phyloP scores from a whole-genome alignment of 768 basidiomycete genomes.

The Pleurotus giganteus region DNA sequence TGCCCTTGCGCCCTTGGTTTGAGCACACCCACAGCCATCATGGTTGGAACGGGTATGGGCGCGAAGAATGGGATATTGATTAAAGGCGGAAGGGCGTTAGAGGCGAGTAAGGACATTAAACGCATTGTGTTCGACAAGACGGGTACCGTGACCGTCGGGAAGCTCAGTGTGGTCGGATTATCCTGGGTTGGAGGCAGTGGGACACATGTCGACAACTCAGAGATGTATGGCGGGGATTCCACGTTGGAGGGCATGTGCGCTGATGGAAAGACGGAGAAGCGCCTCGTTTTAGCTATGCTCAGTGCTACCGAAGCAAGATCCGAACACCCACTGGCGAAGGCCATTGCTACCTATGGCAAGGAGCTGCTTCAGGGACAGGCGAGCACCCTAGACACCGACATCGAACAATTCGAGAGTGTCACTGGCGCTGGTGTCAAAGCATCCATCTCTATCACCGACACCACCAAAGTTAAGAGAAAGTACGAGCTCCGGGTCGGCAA shows the following conservation, averaged over 20 bases:
- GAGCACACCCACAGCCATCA: constrained; percentile 96
- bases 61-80: constrained; percentile 97
- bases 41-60: constrained; percentile 98
- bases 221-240: constrained; percentile 42
- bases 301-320: constrained; percentile 87
- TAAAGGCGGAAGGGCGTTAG: constrained; percentile 94
- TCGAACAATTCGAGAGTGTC: constrained; percentile 81
- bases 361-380: constrained; percentile 44
- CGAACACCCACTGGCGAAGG: constrained; percentile 95
- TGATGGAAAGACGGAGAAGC: constrained; percentile 60
- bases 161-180: constrained; percentile 74
- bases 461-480: constrained; percentile 39
- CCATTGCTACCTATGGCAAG: constrained; percentile 82
- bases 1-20: constrained; percentile 97
- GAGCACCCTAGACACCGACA: constrained; percentile 41
- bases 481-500: constrained; percentile 74
- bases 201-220: constrained; percentile 23
- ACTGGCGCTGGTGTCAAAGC: constrained; percentile 90
- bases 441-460: constrained; percentile 49
- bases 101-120: constrained; percentile 82
- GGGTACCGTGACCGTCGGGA: constrained; percentile 95
- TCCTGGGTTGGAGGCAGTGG: constrained; percentile 57
- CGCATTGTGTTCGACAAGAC: constrained; percentile 94
- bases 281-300: constrained; percentile 74
- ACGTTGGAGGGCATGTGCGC: constrained; percentile 47